These are phyloP conservation scores for Fusarium torulosum DNA, from an alignment of 2,329 filamentous ascomycete species.

Conservation along the genomic window DNA sequence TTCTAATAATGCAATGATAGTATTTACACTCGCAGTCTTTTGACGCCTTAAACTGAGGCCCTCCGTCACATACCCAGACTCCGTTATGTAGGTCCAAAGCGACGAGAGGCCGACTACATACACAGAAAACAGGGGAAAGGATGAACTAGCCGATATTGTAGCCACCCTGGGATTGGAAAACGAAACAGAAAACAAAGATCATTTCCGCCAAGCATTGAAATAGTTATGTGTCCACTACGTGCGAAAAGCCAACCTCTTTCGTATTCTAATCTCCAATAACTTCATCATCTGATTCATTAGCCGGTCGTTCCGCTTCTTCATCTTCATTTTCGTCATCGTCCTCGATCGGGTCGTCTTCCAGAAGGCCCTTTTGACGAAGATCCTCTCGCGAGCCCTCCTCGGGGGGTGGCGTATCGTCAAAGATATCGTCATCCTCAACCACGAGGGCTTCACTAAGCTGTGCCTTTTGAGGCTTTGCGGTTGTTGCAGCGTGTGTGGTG, in stretches of 20 bases:
- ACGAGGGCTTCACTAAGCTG: conserved; percentile 60
- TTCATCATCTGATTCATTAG: conserved; percentile 59
- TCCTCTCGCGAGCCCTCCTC: conserved; percentile 72
- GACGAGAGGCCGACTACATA: conserved; percentile 26
- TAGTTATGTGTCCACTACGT: conserved; percentile 27
- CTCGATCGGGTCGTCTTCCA: conserved; percentile 64
- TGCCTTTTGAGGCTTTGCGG: conserved; percentile 52
- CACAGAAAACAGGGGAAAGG: conserved; percentile 30
- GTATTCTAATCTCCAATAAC: conserved; percentile 59
- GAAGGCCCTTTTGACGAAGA: conserved; percentile 65
- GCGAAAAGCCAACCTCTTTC: conserved; percentile 11
- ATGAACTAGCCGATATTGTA: conserved; percentile 12
- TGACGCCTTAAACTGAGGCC: conserved; percentile 36
- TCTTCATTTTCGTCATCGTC: conserved; percentile 53
- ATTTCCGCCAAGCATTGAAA: conserved; percentile 28
- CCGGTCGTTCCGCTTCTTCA: conserved; percentile 47
- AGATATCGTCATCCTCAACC: conserved; percentile 57
- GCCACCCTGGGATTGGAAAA: conserved; percentile 10
- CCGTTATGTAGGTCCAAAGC: conserved; percentile 31
- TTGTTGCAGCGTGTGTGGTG: conserved; percentile 32
- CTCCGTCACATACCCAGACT: conserved; percentile 43
- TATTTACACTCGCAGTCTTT: conserved; percentile 33
- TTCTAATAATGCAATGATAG: conserved; percentile 19
- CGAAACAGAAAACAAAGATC: conserved; percentile 25
- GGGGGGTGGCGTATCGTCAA: conserved; percentile 63